A percentile compares a stretch with the other conserved stretches of the same genome.
Evolutionary conservation across 345 rosid genomes (phyloP).

Genomic region (Aegle marmelos): DNA sequence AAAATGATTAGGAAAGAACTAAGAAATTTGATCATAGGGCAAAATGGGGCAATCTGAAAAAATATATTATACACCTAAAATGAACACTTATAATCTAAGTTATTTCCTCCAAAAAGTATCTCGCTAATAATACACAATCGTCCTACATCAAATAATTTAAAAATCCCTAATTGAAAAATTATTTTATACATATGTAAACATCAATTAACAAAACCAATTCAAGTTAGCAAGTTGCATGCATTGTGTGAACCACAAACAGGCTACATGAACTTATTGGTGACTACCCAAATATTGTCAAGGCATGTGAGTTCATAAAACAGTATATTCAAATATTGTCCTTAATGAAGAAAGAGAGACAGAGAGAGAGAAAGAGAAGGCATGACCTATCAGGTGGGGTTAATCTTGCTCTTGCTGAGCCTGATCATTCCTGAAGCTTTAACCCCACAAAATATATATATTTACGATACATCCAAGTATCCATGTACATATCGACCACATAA

Average conservation of each 20-base stretch:
- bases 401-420: not conserved
- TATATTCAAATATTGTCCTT: conserved; percentile 18
- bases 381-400: conserved; percentile 37
- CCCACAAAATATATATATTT: not conserved
- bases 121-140: accelerated
- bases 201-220: not conserved
- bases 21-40: no score
- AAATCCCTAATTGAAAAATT: no score
- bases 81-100: no score
- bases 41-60: accelerated
- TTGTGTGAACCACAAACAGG: not conserved
- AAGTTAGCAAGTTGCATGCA: not conserved
- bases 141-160: no score
- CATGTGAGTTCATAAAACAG: conserved; percentile 10
- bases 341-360: conserved; percentile 2
- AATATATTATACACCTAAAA: no score
- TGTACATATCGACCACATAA: not conserved
- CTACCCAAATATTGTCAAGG: conserved; percentile 1
- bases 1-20: no score
- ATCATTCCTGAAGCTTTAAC: not conserved
- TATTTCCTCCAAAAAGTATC: no score
- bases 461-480: not conserved
- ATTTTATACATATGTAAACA: not conserved
- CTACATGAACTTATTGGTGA: not conserved
- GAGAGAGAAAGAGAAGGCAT: conserved; percentile 16